Percentiles rank a stretch among this genome's conserved stretches.
Conservation (phyloP, 2,329 filamentous ascomycete species). For the Mariannaea elegans region DNA sequence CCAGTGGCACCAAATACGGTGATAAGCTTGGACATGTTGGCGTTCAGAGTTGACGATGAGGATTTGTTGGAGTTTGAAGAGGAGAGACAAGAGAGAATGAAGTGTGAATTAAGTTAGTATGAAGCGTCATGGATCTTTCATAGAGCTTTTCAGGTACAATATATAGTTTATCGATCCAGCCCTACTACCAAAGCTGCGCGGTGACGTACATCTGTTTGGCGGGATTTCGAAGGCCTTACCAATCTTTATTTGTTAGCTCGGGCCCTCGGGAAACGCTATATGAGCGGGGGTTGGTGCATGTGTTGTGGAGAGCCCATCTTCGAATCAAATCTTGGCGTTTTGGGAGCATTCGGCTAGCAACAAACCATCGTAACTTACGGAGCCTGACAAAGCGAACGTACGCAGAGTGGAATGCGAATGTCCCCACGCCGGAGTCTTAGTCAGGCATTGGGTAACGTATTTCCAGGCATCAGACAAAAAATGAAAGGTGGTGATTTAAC, state of each 20-base stretch:
- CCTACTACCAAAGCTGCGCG: not conserved
- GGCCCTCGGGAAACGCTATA: constrained; percentile 37
- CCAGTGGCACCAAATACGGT: constrained; percentile 60
- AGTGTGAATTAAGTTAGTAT: not conserved
- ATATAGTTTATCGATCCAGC: not conserved
- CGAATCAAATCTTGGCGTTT: constrained; percentile 4
- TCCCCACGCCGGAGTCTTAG: constrained; percentile 9
- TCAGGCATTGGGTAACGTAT: constrained; percentile 13
- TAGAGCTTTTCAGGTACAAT: not conserved
- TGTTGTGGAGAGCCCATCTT: not conserved
- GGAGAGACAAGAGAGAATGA: not conserved
- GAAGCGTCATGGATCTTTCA: not conserved
- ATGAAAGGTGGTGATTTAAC: no score
- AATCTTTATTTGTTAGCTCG: constrained; percentile 11
- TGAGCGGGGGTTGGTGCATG: not conserved
- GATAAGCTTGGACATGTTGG: constrained; percentile 49
- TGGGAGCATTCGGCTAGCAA: constrained; percentile 9
- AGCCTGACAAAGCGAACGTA: constrained; percentile 15
- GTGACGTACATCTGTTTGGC: constrained; percentile 3
- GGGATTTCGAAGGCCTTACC: constrained; percentile 16
- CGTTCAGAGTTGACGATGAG: not conserved
- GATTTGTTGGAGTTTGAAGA: not conserved
- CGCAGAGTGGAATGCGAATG: constrained; percentile 12
- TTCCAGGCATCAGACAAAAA: not conserved
- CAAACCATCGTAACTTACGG: constrained; percentile 3